phyloP scores from a whole-genome alignment of 2,329 filamentous ascomycete genomes.

The Microcyclosporella mali region DNA sequence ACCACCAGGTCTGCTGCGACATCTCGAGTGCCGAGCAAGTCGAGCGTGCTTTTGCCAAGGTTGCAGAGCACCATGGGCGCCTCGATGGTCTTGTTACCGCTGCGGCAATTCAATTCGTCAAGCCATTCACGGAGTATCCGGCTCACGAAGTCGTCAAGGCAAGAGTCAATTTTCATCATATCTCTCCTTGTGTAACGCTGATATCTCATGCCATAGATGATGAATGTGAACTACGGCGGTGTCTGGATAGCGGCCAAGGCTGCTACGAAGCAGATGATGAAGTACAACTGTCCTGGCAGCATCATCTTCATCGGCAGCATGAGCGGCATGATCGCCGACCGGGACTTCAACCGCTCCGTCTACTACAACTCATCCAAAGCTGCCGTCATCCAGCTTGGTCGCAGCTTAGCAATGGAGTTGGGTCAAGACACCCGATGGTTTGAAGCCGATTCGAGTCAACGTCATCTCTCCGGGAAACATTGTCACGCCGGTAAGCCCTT shows the following conservation, averaged over 20 bases:
- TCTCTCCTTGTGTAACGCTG: conserved; percentile 32
- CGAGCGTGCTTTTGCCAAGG: conserved; percentile 20
- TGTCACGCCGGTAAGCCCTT: conserved; percentile 30
- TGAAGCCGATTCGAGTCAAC: conserved; percentile 30
- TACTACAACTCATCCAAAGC: conserved; percentile 36
- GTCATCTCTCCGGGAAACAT: conserved; percentile 31
- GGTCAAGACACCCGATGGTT: conserved; percentile 31
- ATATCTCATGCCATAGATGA: conserved; percentile 39
- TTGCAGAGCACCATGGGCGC: conserved; percentile 24
- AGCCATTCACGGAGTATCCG: conserved; percentile 29
- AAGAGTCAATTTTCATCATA: neutral
- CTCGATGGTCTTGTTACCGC: conserved; percentile 29
- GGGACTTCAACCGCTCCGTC: conserved; percentile 14
- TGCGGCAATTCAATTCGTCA: conserved; percentile 29
- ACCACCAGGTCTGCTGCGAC: conserved; percentile 39
- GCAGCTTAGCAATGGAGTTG: conserved; percentile 19
- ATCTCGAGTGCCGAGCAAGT: conserved; percentile 23
- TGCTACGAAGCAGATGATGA: conserved; percentile 44
- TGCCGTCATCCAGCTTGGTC: conserved; percentile 14
- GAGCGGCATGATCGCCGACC: conserved; percentile 37
- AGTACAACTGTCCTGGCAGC: conserved; percentile 45
- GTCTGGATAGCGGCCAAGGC: conserved; percentile 44
- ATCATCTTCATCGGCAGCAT: conserved; percentile 48
- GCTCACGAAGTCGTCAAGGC: conserved; percentile 27
- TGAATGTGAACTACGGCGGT: conserved; percentile 44